Evolutionary conservation across 257 asterid genomes (phyloP).

Genomic region (Capsicum chinense): DNA sequence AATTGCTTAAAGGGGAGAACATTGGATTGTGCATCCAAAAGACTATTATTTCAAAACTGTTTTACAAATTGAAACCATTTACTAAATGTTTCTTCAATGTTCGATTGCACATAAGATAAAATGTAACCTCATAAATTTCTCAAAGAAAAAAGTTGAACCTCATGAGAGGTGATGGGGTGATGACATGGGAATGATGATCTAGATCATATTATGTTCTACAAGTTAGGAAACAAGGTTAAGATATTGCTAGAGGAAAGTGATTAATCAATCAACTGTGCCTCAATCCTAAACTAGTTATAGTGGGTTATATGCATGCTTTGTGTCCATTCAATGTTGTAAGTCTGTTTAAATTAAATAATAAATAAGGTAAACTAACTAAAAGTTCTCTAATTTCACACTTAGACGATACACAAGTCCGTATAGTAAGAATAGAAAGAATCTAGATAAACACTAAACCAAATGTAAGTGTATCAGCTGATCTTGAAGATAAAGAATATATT

Average conservation of each 20-base stretch:
- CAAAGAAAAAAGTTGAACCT: not conserved
- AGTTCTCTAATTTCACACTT: not conserved
- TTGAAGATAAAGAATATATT: not conserved
- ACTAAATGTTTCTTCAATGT: not conserved
- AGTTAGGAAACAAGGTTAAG: not conserved
- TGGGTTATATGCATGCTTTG: not conserved
- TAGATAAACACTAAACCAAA: not conserved
- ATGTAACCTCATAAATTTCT: not conserved
- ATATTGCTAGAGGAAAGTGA: not conserved
- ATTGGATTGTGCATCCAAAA: too few relatives aligned
- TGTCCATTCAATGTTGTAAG: not conserved
- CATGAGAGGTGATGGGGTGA: not conserved
- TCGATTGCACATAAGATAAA: not conserved
- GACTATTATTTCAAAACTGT: too few relatives aligned
- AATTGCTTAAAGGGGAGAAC: too few relatives aligned
- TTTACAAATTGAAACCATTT: not conserved
- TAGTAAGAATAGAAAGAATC: not conserved
- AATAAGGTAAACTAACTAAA: not conserved
- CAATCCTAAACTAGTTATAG: not conserved
- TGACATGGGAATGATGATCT: not conserved
- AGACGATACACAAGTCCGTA: not conserved
- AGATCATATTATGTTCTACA: not conserved
- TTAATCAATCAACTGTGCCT: not conserved
- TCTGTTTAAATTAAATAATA: not conserved
- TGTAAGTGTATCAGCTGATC: conserved; percentile 7